phyloP scores from a whole-genome alignment of 148 eudicot species.

The Rhododendron williamsianum region DNA sequence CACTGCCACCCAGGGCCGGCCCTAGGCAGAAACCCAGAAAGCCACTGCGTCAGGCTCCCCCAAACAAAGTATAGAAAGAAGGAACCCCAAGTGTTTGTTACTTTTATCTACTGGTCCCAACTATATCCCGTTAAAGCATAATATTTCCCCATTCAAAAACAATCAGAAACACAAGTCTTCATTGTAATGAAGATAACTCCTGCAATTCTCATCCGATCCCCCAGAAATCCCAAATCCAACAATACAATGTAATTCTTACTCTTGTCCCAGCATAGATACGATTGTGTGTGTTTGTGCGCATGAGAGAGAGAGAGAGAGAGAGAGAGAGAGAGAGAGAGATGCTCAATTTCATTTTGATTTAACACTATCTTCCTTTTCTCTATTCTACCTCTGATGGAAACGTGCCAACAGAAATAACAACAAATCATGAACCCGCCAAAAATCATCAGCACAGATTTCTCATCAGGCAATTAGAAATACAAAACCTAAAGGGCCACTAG shows the following conservation, averaged over 20 bases:
- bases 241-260: background rate
- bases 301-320: background rate
- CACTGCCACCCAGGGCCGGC: background rate
- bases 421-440: background rate
- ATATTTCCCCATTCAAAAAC: background rate
- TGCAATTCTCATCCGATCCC: background rate
- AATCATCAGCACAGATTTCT: slow-evolving; percentile 8
- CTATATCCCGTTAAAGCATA: background rate
- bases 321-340: background rate
- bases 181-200: background rate
- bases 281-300: background rate
- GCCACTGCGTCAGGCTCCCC: background rate
- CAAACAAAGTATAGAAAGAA: background rate
- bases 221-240: background rate
- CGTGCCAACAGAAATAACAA: slow-evolving; percentile 1
- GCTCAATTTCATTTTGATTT: background rate
- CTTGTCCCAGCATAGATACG: background rate
- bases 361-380: background rate
- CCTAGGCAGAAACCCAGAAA: background rate
- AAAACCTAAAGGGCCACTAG: background rate
- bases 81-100: background rate
- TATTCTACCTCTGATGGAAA: slow-evolving; percentile 1
- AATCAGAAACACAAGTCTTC: background rate
- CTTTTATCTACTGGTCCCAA: background rate
- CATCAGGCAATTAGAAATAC: background rate